These are phyloP conservation scores for Lachancea mirantina DNA, from an alignment of 805 yeast genomes.

Conservation along the genomic window DNA sequence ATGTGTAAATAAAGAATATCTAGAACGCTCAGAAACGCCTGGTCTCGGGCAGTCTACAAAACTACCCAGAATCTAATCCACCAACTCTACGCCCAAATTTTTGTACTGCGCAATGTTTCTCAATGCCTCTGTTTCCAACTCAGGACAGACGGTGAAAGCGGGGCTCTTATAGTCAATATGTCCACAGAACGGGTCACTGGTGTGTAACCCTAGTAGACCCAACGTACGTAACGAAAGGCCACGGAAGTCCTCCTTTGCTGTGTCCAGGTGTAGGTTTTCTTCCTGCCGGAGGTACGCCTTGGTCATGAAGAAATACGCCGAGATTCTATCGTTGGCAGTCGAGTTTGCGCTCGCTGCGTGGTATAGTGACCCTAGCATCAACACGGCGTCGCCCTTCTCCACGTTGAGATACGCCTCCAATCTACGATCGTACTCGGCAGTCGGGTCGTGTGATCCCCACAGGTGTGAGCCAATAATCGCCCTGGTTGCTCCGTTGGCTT, in stretches of 20 bases:
- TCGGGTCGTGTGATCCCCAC: slow-evolving; percentile 25
- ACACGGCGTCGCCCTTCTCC: slow-evolving; percentile 29
- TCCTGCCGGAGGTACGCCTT: slow-evolving; percentile 26
- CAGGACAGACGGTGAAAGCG: slow-evolving; percentile 3
- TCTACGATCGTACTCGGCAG: slow-evolving; percentile 18
- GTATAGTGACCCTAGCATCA: slow-evolving; percentile 27
- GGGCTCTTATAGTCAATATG: slow-evolving; percentile 13
- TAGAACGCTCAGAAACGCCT: too few relatives aligned
- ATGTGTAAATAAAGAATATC: too few relatives aligned
- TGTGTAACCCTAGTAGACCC: slow-evolving; percentile 9
- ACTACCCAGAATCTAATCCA: too few relatives aligned
- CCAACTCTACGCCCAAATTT: too few relatives aligned
- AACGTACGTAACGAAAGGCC: slow-evolving; percentile 8
- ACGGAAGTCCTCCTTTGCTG: slow-evolving; percentile 1
- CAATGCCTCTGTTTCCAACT: slow-evolving; percentile 2
- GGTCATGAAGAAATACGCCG: slow-evolving; percentile 26
- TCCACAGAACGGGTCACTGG: slow-evolving; percentile 13
- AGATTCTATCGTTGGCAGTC: slow-evolving; percentile 23
- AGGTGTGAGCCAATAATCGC: slow-evolving; percentile 32
- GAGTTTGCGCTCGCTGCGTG: slow-evolving; percentile 30
- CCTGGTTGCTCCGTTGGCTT: slow-evolving; percentile 29
- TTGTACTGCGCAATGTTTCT: too few relatives aligned
- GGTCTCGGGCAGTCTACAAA: too few relatives aligned
- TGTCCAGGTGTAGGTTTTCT: slow-evolving; percentile 20
- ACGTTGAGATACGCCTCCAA: slow-evolving; percentile 24